Percentiles rank a stretch among this genome's conserved stretches.
Conservation (phyloP, 495 filamentous ascomycete species). For the Tetracladium marchalianum region DNA sequence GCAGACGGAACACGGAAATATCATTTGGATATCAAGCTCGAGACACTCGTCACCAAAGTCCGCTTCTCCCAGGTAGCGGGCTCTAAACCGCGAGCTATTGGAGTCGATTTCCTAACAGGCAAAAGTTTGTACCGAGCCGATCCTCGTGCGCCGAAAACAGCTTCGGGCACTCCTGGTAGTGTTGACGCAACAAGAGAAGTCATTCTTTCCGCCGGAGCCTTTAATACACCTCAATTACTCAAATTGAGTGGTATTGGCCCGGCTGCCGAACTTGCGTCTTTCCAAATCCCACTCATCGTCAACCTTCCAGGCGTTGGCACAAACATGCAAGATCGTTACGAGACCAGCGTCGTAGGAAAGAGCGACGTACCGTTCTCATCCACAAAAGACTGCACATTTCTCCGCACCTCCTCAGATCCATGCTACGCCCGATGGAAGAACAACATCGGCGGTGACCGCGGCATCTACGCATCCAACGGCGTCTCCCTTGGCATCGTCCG, state of each 20-base stretch:
- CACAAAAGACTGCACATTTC: constrained; percentile 37
- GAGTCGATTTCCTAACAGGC: constrained; percentile 53
- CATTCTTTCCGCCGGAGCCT: constrained; percentile 50
- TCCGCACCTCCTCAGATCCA: constrained; percentile 28
- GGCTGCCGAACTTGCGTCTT: constrained; percentile 29
- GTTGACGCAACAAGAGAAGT: constrained; percentile 47
- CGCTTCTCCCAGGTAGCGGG: constrained; percentile 34
- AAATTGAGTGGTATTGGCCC: constrained; percentile 56
- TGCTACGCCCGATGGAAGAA: constrained; percentile 37
- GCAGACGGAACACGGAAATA: constrained; percentile 43
- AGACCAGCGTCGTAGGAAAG: constrained; percentile 35
- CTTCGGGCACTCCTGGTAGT: constrained; percentile 31
- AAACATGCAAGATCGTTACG: constrained; percentile 60
- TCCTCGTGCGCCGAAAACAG: constrained; percentile 25
- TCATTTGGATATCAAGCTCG: constrained; percentile 44
- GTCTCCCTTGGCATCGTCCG: constrained; percentile 36
- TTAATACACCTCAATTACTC: constrained; percentile 54
- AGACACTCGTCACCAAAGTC: constrained; percentile 51
- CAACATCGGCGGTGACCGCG: constrained; percentile 20
- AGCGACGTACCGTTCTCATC: constrained; percentile 30
- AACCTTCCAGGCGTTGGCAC: constrained; percentile 52
- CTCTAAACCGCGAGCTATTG: constrained; percentile 40
- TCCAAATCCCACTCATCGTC: constrained; percentile 38
- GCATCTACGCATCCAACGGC: constrained; percentile 37
- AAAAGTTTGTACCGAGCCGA: constrained; percentile 49